Evolutionary conservation across 805 yeast species (phyloP), one percentile per base, ranked within the genome.

Genomic region (Saturnispora sanitii): DNA sequence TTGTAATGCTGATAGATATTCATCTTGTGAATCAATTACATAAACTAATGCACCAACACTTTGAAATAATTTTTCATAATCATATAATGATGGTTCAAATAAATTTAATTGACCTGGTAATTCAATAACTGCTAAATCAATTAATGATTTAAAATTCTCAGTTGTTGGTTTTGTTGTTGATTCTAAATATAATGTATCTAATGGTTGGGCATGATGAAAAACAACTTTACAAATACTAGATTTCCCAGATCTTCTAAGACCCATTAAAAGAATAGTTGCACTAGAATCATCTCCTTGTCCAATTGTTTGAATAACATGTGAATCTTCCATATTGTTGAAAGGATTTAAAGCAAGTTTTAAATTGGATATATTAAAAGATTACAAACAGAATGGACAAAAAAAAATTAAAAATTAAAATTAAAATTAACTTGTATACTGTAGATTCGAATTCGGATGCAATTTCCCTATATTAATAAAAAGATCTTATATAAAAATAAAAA

Each of bases 181-280:
- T 51, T 90, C 97, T 41, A 92, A 64, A 54, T 90, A 90, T 35
- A 90, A 61, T 0, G 97, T 88, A 54, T 90, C 96, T 45, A 87
- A 66, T 1, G 98, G 96, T 55, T 84, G 95, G 94, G 92, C 86
- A 56, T 85, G 83, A 59, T 90, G 95, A 61, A 92, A 92, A 2
- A 92, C 94, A 12, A 92, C 97, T 56, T 90, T 87, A 54, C 96
- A 80, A 25, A 92, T 92, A 3, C 96, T 87, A 7, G 96, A 85
- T 61, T 92, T 92, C 12, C 98, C 98, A 17, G 90, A 83, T 57
- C 84, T 61, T 54, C 95, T 73, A 27, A 87, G 70, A 1, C 96
- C 96, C 95, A 87, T 84, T 42, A 87, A 61, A 21, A 87, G 68
- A 35, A 87, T 77, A 29, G 87, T 82, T n/a, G 94, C 94, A 55